These are phyloP conservation scores for Candida takata DNA, from an alignment of 805 yeast species.

Conservation along the genomic window DNA sequence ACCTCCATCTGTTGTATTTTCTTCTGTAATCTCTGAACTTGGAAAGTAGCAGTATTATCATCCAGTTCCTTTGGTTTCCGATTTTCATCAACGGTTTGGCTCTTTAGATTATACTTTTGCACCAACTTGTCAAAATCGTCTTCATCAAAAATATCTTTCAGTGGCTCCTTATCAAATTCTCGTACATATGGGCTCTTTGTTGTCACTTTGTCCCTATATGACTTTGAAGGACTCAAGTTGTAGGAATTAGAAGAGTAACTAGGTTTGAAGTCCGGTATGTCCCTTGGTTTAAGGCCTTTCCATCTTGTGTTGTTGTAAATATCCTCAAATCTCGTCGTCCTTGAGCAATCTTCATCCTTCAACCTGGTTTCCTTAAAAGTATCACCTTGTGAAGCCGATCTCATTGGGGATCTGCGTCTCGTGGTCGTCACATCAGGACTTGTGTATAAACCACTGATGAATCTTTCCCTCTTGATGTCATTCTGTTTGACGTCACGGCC, in stretches of 20 bases:
- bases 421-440: not conserved
- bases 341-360: too few relatives aligned
- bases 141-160: constrained; percentile 6
- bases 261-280: too few relatives aligned
- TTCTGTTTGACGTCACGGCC: constrained; percentile 6
- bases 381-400: too few relatives aligned
- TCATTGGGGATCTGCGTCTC: not conserved
- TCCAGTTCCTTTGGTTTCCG: not conserved
- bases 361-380: too few relatives aligned
- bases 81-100: not conserved
- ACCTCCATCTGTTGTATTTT: constrained; percentile 9
- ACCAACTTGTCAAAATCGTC: constrained; percentile 8
- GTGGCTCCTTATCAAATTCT: not conserved
- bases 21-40: constrained; percentile 2
- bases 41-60: not conserved
- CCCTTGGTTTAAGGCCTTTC: constrained; percentile 6
- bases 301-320: not conserved
- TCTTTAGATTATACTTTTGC: constrained; percentile 12
- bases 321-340: not conserved
- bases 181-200: not conserved
- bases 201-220: too few relatives aligned
- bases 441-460: not conserved
- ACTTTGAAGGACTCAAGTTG: too few relatives aligned
- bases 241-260: too few relatives aligned
- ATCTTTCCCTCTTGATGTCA: constrained; percentile 14